Evolutionary conservation across 2,329 filamentous ascomycete genomes (phyloP).

Genomic region (Alternaria solani): DNA sequence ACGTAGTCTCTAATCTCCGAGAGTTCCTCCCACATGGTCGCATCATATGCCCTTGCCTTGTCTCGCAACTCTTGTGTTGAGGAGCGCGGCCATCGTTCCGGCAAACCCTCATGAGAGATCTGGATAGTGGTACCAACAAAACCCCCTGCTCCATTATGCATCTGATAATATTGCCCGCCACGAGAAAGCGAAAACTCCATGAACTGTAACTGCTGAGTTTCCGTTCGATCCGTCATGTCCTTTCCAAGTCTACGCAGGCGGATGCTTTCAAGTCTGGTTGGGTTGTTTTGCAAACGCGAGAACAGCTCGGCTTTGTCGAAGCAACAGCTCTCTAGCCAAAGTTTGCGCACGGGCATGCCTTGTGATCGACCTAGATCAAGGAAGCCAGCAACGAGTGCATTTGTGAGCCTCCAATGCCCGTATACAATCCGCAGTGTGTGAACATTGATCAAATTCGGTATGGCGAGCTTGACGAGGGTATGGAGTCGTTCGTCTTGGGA

Average conservation of each 20-base stretch:
- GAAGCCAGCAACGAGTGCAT: conserved; percentile 52
- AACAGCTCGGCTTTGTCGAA: conserved; percentile 31
- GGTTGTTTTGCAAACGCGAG: conserved; percentile 29
- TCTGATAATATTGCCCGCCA: conserved; percentile 34
- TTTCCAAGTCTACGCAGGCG: conserved; percentile 53
- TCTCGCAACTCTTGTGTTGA: conserved; percentile 22
- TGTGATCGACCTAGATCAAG: conserved; percentile 44
- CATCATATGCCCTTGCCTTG: conserved; percentile 35
- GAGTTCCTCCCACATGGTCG: conserved; percentile 36
- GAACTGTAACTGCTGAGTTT: conserved; percentile 28
- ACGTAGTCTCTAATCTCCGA: conserved; percentile 36
- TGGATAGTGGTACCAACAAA: conserved; percentile 42
- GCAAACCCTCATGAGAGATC: conserved; percentile 19
- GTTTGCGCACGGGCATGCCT: conserved; percentile 45
- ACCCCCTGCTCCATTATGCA: conserved; percentile 46
- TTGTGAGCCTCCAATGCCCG: conserved; percentile 54
- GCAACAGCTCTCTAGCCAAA: conserved; percentile 58
- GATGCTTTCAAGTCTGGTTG: conserved; percentile 51
- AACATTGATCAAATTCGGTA: conserved; percentile 53
- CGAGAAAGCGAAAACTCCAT: conserved; percentile 39
- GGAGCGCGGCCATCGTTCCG: conserved; percentile 8
- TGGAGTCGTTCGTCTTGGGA: conserved; percentile 53
- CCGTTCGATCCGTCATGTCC: conserved; percentile 18
- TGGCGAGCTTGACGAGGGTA: conserved; percentile 50
- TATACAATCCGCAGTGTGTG: conserved; percentile 56